Conservation (phyloP, 768 basidiomycete species). For the Lactarius deliciosus region DNA sequence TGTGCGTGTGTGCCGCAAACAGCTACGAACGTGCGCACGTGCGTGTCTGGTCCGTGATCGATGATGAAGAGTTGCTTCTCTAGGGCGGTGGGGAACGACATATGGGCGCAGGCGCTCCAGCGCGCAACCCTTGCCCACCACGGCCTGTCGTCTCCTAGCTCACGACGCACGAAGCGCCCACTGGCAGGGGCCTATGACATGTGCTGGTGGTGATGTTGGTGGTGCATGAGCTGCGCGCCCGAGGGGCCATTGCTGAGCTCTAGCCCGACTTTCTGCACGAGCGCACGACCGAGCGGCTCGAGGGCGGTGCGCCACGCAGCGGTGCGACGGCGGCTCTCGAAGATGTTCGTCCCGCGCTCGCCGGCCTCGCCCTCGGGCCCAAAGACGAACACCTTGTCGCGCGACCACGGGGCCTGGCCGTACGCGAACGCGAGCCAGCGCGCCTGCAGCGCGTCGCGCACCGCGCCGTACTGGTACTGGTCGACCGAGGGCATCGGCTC, state of each 20-base stretch:
- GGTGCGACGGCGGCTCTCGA: slow-evolving; percentile 61
- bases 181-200: background rate
- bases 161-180: background rate
- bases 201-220: background rate
- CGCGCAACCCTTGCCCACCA: background rate
- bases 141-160: background rate
- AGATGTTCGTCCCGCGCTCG: slow-evolving; percentile 62
- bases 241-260: slow-evolving; percentile 73
- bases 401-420: slow-evolving; percentile 70
- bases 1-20: background rate
- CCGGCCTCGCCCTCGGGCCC: slow-evolving; percentile 82
- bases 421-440: slow-evolving; percentile 75
- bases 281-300: slow-evolving; percentile 61
- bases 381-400: slow-evolving; percentile 71
- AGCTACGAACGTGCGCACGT: background rate
- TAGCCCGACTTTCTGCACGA: slow-evolving; percentile 71
- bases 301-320: slow-evolving; percentile 64
- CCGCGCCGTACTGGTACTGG: slow-evolving; percentile 62
- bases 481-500: slow-evolving; percentile 64
- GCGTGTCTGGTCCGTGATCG: background rate
- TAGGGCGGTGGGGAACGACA: background rate
- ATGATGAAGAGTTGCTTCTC: background rate
- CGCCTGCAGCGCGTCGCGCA: slow-evolving; percentile 70
- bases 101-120: background rate
- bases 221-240: slow-evolving; percentile 20